These are phyloP conservation scores for Lumnitzera littorea DNA, from an alignment of 345 rosid species.

Conservation along the genomic window DNA sequence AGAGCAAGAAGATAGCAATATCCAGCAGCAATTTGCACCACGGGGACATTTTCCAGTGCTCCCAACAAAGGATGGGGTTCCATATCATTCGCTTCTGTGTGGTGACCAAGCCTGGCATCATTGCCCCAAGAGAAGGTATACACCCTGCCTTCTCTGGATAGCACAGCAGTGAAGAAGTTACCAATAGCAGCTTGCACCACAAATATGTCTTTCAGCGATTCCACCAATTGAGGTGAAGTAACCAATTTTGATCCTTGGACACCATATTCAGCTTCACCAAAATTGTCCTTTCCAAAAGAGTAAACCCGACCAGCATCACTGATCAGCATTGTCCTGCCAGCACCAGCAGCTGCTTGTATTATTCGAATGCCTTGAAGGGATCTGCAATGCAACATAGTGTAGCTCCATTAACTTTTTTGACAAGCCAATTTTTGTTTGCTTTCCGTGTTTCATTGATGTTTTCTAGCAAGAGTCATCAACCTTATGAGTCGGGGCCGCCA, in stretches of 20 bases:
- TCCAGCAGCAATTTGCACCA: conserved; percentile 93
- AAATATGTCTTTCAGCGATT: conserved; percentile 69
- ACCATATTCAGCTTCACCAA: conserved; percentile 57
- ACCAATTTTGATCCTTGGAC: conserved; percentile 54
- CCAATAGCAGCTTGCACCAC: conserved; percentile 93
- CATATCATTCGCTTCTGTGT: conserved; percentile 57
- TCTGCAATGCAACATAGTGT: conserved; percentile 56
- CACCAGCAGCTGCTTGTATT: conserved; percentile 84
- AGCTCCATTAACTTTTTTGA: conserved; percentile 29
- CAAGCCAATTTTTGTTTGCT: conserved; percentile 10
- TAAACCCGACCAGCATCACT: conserved; percentile 88
- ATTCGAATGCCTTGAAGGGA: conserved; percentile 86
- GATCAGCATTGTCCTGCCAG: conserved; percentile 87
- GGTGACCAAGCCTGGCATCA: conserved; percentile 76
- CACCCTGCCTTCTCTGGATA: conserved; percentile 93
- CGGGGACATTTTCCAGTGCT: conserved; percentile 74
- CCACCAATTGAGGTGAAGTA: conserved; percentile 67
- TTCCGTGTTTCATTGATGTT: conserved; percentile 19
- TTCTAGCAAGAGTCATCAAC: conserved; percentile 35
- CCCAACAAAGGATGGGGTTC: conserved; percentile 85
- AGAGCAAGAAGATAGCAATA: conserved; percentile 92
- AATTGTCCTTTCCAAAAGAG: conserved; percentile 77
- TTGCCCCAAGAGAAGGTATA: conserved; percentile 91
- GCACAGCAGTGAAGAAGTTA: conserved; percentile 81
- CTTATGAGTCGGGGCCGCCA: conserved; percentile 82